Conservation (phyloP, 805 yeast genomes). For the Candida sakaeoensis region DNA sequence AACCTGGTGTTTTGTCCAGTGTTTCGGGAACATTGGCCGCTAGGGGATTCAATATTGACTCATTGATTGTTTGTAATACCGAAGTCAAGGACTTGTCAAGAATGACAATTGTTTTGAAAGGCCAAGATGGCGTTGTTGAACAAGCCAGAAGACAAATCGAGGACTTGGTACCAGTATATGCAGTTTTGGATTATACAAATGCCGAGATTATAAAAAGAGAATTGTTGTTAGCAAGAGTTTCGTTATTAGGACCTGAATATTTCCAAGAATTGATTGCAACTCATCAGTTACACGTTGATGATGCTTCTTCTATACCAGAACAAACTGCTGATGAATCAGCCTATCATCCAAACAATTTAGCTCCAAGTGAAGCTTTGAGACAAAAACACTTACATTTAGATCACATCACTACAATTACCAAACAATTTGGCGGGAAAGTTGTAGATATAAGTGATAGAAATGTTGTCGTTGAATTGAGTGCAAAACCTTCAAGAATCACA, state of each 20-base stretch:
- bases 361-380: conserved; percentile 89
- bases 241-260: conserved; percentile 96
- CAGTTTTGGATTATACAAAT: conserved; percentile 89
- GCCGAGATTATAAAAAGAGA: conserved; percentile 90
- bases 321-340: conserved; percentile 42
- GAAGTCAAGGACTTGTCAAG: conserved; percentile 93
- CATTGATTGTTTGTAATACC: conserved; percentile 93
- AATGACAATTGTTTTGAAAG: conserved; percentile 93
- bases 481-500: conserved; percentile 86
- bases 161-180: conserved; percentile 97
- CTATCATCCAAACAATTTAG: conserved; percentile 85
- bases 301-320: conserved; percentile 40
- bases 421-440: conserved; percentile 88
- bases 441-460: conserved; percentile 91
- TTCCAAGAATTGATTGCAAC: conserved; percentile 91
- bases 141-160: conserved; percentile 98
- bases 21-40: conserved; percentile 96
- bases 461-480: conserved; percentile 90
- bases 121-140: conserved; percentile 94
- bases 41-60: conserved; percentile 96
- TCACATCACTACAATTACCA: conserved; percentile 74
- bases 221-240: conserved; percentile 84
- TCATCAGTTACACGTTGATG: conserved; percentile 52
- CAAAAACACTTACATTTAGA: conserved; percentile 87
- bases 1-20: conserved; percentile 94